Base-by-base conservation (phyloP, 2,329 filamentous ascomycete species). In the Penicillium italicum region DNA sequence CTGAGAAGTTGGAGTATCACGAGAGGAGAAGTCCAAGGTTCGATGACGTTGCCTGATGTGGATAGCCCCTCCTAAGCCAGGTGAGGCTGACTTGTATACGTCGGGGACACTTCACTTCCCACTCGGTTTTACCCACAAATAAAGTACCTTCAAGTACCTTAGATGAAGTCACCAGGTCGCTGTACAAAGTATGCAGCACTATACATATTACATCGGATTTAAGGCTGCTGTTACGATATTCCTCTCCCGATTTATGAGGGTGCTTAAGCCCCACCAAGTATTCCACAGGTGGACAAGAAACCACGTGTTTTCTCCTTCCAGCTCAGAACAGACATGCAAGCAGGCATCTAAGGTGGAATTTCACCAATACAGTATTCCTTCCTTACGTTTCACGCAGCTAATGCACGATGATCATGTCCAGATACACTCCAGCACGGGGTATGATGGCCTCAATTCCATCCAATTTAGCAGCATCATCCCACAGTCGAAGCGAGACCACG, bases 391-490 rank as follows among this genome's bases (percentile, higher is more conserved):
- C 1, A n/a, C 8, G 10, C 4, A n/a, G 24, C 51, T 72, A 55
- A 62, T 73, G 69, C 12, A 31, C 53, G 30, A 41, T 49, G 12
- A 72, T 67, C 55, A 71, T 64, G 24, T 62, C 57, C 33, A 63
- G 34, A 60, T 73, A 72, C 0, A 57, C 24, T 14, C 53, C 20
- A 12, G 67, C 64, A 8, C 68, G 64, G n/a, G 69, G 69, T 4
- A 65, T 72, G 2, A 34, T 54, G 18, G 57, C 55, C 55, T 66
- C 59, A 40, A 69, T 48, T 0, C 60, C 69, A 20, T 60, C 64
- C 33, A 73, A 57, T 55, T 75, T 76, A 0, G 73, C 72, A 9
- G 57, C 59, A 62, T 75, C 73, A 56, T 75, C 74, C 71, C 72
- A 76, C 41, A 66, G 59, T 18, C 74, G 66, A 16, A 75, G 57